Base-by-base conservation (phyloP, 106 monocot genomes). In the Agapanthus africanus region DNA sequence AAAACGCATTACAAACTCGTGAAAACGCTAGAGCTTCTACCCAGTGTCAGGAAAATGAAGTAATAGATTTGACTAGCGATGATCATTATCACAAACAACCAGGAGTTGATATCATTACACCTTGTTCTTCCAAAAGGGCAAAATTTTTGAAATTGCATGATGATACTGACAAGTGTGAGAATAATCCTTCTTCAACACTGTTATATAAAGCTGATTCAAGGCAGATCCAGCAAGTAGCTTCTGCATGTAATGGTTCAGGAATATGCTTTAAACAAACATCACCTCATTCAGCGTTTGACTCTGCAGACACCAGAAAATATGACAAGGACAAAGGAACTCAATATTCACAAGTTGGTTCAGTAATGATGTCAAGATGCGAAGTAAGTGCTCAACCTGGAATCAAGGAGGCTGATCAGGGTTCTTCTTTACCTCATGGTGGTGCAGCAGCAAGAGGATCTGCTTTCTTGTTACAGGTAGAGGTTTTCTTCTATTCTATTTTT, bases 381-480 rank as follows among this genome's bases (percentile, higher is more conserved):
- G n/a, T 31, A 21, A 72, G 27, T 38, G 11, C 23, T 66, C 54
- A 39, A 74, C 25, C 46, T 59, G 61, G 39, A 71, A 68, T 52
- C 21, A 75, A 75, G 35, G 72, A 63, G 47, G 64, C 37, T 66
- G 42, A 7, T 37, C 18, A 65, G 21, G 65, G 27, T 40, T 73
- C 25, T 72, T 62, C 65, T 37, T 31, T 37, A 56, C 68, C 71
- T 40, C 47, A 34, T 38, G 59, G 50, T 15, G 63, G 73, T 37
- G 71, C 71, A 49, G 72, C 73, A 49, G 71, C 76, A 26, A 82
- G 64, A 64, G 95, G 91, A 38, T 79, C 86, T 80, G 72, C 76
- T 66, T 95, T 95, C 69, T 76, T 95, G 70, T 25, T 46, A 27
- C 80, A 88, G 91, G 95, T 95, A 69, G 49, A 34, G 18, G 32